A percentile compares a stretch with the other conserved stretches of the same genome.
Conservation (phyloP, 805 yeast species). For the Metschnikowia reukaufii region DNA sequence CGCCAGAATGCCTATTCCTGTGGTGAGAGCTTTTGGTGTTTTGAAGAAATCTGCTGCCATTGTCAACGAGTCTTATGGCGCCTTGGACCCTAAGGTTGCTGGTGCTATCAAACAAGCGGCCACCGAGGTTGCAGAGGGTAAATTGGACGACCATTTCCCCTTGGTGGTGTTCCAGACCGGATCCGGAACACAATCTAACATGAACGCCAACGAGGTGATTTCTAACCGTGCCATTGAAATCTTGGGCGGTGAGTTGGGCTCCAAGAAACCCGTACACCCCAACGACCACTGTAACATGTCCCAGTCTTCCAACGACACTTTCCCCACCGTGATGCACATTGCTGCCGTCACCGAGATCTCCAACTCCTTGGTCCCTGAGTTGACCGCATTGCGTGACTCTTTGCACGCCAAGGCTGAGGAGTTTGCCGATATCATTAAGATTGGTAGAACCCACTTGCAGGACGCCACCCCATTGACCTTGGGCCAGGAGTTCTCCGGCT, state of each 20-base stretch:
- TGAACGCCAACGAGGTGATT: slow-evolving; percentile 99
- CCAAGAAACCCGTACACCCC: slow-evolving; percentile 95
- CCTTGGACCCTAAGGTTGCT: slow-evolving; percentile 78
- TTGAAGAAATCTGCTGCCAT: slow-evolving; percentile 93
- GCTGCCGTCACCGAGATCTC: slow-evolving; percentile 93
- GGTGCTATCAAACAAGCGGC: slow-evolving; percentile 91
- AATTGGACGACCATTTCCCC: slow-evolving; percentile 92
- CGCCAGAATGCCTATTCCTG: slow-evolving; percentile 89
- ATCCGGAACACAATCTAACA: slow-evolving; percentile 97
- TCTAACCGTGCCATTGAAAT: slow-evolving; percentile 97
- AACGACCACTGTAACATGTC: slow-evolving; percentile 98
- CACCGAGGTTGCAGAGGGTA: slow-evolving; percentile 90
- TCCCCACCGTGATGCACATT: slow-evolving; percentile 99
- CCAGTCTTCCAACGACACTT: slow-evolving; percentile 97
- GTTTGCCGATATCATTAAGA: slow-evolving; percentile 87
- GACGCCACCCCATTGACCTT: slow-evolving; percentile 98
- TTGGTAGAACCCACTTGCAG: slow-evolving; percentile 98
- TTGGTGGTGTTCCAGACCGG: slow-evolving; percentile 99
- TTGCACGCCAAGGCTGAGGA: slow-evolving; percentile 75
- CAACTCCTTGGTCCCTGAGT: slow-evolving; percentile 72
- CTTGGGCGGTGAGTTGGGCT: slow-evolving; percentile 88
- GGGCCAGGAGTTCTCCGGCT: slow-evolving; percentile 98
- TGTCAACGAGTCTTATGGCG: slow-evolving; percentile 79
- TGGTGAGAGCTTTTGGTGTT: slow-evolving; percentile 88
- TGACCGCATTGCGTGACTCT: slow-evolving; percentile 75